Percentiles rank a stretch among this genome's conserved stretches.
phyloP scores from a whole-genome alignment of 257 asterid genomes.

The Nemophila menziesii region DNA sequence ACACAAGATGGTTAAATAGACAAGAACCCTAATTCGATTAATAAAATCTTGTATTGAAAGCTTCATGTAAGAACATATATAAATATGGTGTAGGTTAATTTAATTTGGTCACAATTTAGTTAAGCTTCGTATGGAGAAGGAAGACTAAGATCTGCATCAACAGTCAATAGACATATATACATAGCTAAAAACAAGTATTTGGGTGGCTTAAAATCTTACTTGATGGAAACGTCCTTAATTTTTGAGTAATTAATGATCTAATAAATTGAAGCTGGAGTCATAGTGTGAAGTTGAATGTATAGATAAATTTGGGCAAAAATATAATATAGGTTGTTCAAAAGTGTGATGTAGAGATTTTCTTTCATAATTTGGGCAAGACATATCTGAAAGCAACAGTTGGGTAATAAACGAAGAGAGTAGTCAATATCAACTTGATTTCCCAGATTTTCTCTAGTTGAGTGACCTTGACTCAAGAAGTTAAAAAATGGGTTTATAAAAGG shows the following conservation, averaged over 20 bases:
- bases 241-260: background rate
- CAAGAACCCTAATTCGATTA: conserved; percentile 48
- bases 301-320: background rate
- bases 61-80: conserved; percentile 22
- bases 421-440: conserved; percentile 2
- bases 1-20: background rate
- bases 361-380: background rate
- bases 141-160: too few relatives aligned
- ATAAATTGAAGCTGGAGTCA: background rate
- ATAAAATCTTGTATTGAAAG: conserved; percentile 5
- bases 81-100: background rate
- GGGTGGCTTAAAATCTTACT: background rate
- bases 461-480: too few relatives aligned
- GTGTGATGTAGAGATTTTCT: background rate
- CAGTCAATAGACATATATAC: too few relatives aligned
- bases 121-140: background rate
- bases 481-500: too few relatives aligned
- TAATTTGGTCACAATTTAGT: background rate
- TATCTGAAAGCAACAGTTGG: background rate
- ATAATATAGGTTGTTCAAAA: background rate
- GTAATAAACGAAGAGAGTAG: background rate
- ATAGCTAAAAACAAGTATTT: too few relatives aligned
- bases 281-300: background rate
- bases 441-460: too few relatives aligned
- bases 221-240: background rate